Evolutionary conservation across 2,329 filamentous ascomycete genomes (phyloP), one percentile per base, ranked within the genome.

Genomic region (Trichoderma afroharzianum): DNA sequence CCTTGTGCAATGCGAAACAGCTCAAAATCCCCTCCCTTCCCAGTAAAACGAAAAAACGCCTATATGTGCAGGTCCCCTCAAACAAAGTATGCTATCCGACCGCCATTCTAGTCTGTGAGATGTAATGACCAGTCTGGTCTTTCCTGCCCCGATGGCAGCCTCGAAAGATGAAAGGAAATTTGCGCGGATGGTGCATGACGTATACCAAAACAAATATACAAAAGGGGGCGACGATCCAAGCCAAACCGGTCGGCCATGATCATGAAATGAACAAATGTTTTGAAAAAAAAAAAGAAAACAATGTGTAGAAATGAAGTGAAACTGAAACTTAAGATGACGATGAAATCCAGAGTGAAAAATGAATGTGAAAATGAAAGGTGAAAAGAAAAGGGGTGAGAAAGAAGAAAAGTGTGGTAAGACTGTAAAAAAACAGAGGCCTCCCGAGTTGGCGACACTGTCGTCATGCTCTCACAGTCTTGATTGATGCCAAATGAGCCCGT

Each of bases 91-190:
- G 67, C 47, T 43, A 63, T 55, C 30, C 67, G 57, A 12, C 57
- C 43, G 57, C 58, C 67, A 50, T 39, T 70, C 64, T 68, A 68
- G 55, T 59, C 64, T 68, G 55, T 32, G 33, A 68, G 47, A 59
- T 59, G 64, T 47, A 57, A 63, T 70, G 58, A 63, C 47, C 47
- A 43, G 47, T 43, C 68, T 55, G 43, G 68, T 57, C 68, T 57
- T 43, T 70, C 61, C 32, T 67, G 32, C 64, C 53, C 55, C 24
- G 26, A 47, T 68, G 55, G 36, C 61, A 47, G 64, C 36, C 26
- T 26, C 26, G 36, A 24, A 68, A 26, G 53, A 59, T 59, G 26
- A 57, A 59, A 15, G 33, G 32, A 36, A 53, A 59, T 21, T 47
- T 47, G 68, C 61, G 53, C 53, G 21, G 32, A 33, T 63, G n/a